phyloP scores from a whole-genome alignment of 2,329 filamentous ascomycete genomes.

The Exophiala dermatitidis region DNA sequence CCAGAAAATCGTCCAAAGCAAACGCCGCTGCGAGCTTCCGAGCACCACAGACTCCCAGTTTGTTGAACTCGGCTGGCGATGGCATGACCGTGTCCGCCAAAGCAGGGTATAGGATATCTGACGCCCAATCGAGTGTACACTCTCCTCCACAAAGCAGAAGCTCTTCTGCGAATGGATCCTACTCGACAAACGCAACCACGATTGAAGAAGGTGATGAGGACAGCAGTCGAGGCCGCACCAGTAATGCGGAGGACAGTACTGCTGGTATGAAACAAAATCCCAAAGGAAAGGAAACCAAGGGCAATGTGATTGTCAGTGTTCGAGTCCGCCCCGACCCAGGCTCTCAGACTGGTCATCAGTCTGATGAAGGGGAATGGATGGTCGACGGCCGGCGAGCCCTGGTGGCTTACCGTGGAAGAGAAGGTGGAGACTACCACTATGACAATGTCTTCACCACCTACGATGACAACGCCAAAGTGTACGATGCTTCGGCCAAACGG shows the following conservation, averaged over 20 bases:
- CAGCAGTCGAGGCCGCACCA: constrained; percentile 27
- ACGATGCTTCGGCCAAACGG: constrained; percentile 88
- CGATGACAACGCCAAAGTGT: constrained; percentile 90
- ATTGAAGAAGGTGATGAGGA: constrained; percentile 70
- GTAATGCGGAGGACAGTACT: constrained; percentile 28
- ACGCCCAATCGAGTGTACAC: constrained; percentile 66
- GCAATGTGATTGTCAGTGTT: constrained; percentile 93
- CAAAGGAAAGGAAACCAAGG: constrained; percentile 64
- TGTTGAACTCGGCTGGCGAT: constrained; percentile 72
- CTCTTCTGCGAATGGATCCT: constrained; percentile 87
- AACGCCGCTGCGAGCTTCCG: constrained; percentile 48
- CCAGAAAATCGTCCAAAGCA: constrained; percentile 50
- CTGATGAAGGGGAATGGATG: constrained; percentile 74
- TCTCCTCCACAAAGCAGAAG: constrained; percentile 84
- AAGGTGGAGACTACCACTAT: constrained; percentile 88
- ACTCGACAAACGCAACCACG: constrained; percentile 81
- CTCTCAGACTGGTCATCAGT: constrained; percentile 53
- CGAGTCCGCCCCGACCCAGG: constrained; percentile 78
- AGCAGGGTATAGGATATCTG: constrained; percentile 59
- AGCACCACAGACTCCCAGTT: constrained; percentile 55
- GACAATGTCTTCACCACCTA: constrained; percentile 95
- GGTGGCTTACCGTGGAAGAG: constrained; percentile 76
- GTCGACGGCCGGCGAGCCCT: constrained; percentile 77
- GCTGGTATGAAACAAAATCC: constrained; percentile 32
- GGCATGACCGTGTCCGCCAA: constrained; percentile 62